A percentile compares a stretch with the other conserved stretches of the same genome.
These are phyloP conservation scores for Phaeomoniella chlamydospora DNA, from an alignment of 2,329 filamentous ascomycete species.

Conservation along the genomic window DNA sequence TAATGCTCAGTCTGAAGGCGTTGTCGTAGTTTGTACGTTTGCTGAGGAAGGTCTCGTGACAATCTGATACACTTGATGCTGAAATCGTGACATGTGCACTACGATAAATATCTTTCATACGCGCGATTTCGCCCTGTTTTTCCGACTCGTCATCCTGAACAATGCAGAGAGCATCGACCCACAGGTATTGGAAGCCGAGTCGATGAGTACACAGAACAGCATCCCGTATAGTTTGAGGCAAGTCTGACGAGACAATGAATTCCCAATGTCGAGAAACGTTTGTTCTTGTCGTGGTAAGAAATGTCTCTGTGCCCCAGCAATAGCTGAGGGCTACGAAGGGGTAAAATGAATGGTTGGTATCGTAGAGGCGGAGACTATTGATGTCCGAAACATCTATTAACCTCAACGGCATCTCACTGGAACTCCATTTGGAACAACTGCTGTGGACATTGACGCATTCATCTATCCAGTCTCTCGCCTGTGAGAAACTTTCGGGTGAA, in stretches of 20 bases:
- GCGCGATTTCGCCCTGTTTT: conserved; percentile 6
- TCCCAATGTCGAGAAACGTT: neutral
- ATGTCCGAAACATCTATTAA: neutral
- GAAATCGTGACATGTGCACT: neutral
- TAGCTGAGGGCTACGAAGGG: neutral
- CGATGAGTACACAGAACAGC: conserved; percentile 7
- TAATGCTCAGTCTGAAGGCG: neutral
- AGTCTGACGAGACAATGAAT: neutral
- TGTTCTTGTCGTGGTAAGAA: neutral
- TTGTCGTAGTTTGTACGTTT: neutral
- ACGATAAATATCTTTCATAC: conserved; percentile 10
- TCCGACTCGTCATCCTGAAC: conserved; percentile 11
- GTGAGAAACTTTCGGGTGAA: too few species aligned
- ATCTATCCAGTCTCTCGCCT: neutral
- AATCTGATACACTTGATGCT: neutral
- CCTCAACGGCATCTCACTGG: neutral
- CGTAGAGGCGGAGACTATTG: neutral
- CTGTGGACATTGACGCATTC: neutral
- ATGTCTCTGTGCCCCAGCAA: neutral
- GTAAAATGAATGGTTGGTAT: neutral
- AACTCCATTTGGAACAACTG: neutral
- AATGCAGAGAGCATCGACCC: conserved; percentile 15
- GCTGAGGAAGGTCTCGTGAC: conserved; percentile 1
- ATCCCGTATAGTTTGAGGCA: conserved; percentile 9
- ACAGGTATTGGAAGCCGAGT: conserved; percentile 11